Evolutionary conservation across 768 basidiomycete genomes (phyloP), one percentile per base, ranked within the genome.

Genomic region (Epithele typhae): DNA sequence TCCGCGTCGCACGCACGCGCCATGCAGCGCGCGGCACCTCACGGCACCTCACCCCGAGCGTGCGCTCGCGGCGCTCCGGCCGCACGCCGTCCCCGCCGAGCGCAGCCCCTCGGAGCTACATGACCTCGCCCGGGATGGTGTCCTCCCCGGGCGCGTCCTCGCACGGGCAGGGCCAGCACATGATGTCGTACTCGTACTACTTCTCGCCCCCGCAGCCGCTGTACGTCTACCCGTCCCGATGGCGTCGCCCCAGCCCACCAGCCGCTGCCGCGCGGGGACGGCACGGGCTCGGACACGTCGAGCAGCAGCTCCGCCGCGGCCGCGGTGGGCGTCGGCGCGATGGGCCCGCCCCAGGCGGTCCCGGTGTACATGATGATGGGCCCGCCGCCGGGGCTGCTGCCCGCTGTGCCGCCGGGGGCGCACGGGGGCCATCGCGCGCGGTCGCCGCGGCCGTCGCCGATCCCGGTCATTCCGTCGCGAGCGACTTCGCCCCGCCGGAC

Each of bases 321-420:
- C 3, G 41, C 25, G 37, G n/a, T n/a, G n/a, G n/a, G n/a, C n/a
- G n/a, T n/a, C n/a, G n/a, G n/a, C n/a, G n/a, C n/a, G n/a, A n/a
- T n/a, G n/a, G n/a, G n/a, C n/a, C 32, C 38, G 21, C 42, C 27
- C 17, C 55, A 56, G 44, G 58, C 55, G 1, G 43, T 55, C 14
- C 58, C 55, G 12, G 49, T 59, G 40, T 59, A 55, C 25, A 53
- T 59, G 51, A 48, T 57, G 36, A 47, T 55, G 1, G 50, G 52
- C 9, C 58, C 58, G 6, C 39, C 53, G n/a, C 53, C 49, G 23
- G 34, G 51, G 2, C 33, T 52, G 18, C 41, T 54, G n/a, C 52
- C 54, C 4, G 17, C 46, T 4, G 46, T 49, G 10, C 56, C 48
- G 12, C 46, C 53, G 4, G 27, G 33, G 5, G 40, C 30, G 17